A percentile compares a stretch with the other conserved stretches of the same genome.
Conservation (phyloP, 768 basidiomycete species). For the Mycena galopus region DNA sequence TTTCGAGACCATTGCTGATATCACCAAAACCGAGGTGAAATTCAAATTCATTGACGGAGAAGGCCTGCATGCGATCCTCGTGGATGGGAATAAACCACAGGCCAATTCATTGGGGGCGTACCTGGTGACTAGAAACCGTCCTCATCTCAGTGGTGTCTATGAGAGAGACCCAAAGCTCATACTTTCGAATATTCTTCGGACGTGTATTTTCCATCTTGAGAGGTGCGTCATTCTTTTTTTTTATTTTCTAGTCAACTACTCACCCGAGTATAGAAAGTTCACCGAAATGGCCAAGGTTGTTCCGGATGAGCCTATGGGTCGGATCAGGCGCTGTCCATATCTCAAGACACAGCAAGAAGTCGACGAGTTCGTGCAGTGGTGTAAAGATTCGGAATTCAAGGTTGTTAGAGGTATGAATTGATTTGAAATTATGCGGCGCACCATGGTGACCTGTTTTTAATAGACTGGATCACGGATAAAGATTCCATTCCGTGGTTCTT, state of each 20-base stretch:
- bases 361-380: slow-evolving; percentile 31
- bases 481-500: slow-evolving; percentile 34
- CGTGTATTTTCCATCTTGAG: slow-evolving; percentile 37
- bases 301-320: slow-evolving; percentile 21
- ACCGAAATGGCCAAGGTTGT: slow-evolving; percentile 18
- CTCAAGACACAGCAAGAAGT: slow-evolving; percentile 26
- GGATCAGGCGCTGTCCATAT: slow-evolving; percentile 2
- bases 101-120: slow-evolving; percentile 33
- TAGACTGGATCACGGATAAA: slow-evolving; percentile 38
- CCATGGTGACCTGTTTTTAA: background rate
- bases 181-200: slow-evolving; percentile 27
- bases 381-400: slow-evolving; percentile 25
- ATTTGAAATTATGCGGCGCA: background rate
- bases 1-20: slow-evolving; percentile 33
- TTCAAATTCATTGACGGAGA: slow-evolving; percentile 39
- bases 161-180: slow-evolving; percentile 34
- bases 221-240: slow-evolving; percentile 17
- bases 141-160: slow-evolving; percentile 30
- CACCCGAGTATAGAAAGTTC: slow-evolving; percentile 12
- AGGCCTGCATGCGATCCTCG: slow-evolving; percentile 32
- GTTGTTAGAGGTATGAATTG: slow-evolving; percentile 28
- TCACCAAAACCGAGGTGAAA: slow-evolving; percentile 35
- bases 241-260: background rate
- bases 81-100: slow-evolving; percentile 41
- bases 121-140: slow-evolving; percentile 25